Evolutionary conservation across 768 basidiomycete genomes (phyloP).

Genomic region (Melanogaster broomeanus): DNA sequence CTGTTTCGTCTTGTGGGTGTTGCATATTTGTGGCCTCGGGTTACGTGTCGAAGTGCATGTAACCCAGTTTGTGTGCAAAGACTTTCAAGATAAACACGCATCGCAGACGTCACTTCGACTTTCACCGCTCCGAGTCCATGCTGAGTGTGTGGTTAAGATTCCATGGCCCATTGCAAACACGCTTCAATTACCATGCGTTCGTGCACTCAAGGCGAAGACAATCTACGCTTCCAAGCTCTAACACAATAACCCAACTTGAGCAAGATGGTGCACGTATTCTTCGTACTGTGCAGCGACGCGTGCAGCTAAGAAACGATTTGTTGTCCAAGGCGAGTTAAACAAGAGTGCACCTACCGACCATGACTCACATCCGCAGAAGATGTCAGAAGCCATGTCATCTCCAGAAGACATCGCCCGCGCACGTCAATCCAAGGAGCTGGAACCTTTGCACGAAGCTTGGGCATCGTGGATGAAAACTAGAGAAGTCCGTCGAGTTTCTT

Average conservation of each 20-base stretch:
- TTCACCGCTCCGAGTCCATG: constrained; percentile 12
- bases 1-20: no score
- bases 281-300: constrained; percentile 52
- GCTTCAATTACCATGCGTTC: constrained; percentile 9
- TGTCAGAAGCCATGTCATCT: constrained; percentile 54
- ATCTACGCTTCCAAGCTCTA: constrained; percentile 11
- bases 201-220: constrained; percentile 9
- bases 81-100: constrained; percentile 16
- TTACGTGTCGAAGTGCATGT: no score
- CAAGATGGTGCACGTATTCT: constrained; percentile 53
- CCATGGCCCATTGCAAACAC: constrained; percentile 14
- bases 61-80: constrained; percentile 21
- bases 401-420: constrained; percentile 58
- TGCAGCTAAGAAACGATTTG: constrained; percentile 49
- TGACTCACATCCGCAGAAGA: constrained; percentile 30
- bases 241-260: constrained; percentile 31
- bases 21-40: no score
- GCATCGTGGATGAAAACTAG: constrained; percentile 55
- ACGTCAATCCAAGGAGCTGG: constrained; percentile 67
- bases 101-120: neutral
- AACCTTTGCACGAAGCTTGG: constrained; percentile 71
- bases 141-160: constrained; percentile 7
- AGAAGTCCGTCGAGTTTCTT: constrained; percentile 46
- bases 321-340: constrained; percentile 42
- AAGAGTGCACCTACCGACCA: neutral